A percentile compares a stretch with the other conserved stretches of the same genome.
Evolutionary conservation across 2,329 filamentous ascomycete genomes (phyloP).

Genomic region (Zasmidium cellare): DNA sequence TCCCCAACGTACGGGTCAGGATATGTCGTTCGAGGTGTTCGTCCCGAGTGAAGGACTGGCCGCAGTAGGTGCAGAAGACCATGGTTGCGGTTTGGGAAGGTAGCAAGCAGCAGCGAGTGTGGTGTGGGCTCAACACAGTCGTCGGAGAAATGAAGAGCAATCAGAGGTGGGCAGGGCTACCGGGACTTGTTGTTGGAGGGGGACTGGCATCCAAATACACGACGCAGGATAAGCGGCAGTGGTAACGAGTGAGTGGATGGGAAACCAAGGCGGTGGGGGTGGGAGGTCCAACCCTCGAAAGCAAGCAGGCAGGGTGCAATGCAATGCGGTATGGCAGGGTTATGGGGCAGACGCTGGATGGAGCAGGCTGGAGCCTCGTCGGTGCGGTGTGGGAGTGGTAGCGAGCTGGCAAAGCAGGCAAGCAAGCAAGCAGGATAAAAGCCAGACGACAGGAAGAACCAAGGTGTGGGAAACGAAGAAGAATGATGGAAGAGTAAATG

Average conservation of each 20-base stretch:
- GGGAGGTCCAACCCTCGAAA: too few relatives aligned
- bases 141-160: conserved; percentile 15
- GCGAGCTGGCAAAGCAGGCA: background rate
- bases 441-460: too few relatives aligned
- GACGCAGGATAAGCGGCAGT: conserved; percentile 17
- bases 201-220: conserved; percentile 13
- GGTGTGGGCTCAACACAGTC: conserved; percentile 10
- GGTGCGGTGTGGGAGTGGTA: conserved; percentile 1
- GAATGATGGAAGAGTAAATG: too few relatives aligned
- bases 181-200: conserved; percentile 9
- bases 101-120: conserved; percentile 6
- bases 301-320: conserved; percentile 6
- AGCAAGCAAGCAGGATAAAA: background rate
- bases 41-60: conserved; percentile 54
- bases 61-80: conserved; percentile 57
- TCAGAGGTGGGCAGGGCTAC: conserved; percentile 15
- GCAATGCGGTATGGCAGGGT: too few relatives aligned
- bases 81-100: conserved; percentile 33
- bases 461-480: too few relatives aligned
- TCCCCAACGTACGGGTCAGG: conserved; percentile 47
- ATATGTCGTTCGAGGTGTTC: conserved; percentile 56
- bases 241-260: background rate
- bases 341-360: too few relatives aligned
- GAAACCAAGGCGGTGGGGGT: background rate
- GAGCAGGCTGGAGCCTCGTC: conserved; percentile 21